A percentile compares a stretch with the other conserved stretches of the same genome.
Conservation (phyloP, 192 early-diverging fungal genomes). For the Umbelopsis ramanniana region DNA sequence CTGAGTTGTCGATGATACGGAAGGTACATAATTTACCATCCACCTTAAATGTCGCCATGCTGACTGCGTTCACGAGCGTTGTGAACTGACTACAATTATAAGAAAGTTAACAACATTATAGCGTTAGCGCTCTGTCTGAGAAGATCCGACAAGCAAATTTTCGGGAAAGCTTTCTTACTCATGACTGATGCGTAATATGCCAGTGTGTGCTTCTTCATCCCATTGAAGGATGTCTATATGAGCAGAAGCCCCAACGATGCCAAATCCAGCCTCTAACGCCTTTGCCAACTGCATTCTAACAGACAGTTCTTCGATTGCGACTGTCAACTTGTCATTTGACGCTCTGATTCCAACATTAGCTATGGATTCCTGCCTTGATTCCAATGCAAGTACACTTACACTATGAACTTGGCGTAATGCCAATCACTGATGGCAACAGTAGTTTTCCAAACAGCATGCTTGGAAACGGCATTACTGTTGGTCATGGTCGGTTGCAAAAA, state of each 20-base stretch:
- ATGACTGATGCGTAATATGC: conserved; percentile 36
- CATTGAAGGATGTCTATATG: conserved; percentile 39
- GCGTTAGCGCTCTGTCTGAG: neutral
- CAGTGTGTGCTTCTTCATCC: conserved; percentile 28
- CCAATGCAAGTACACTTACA: neutral
- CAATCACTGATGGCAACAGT: neutral
- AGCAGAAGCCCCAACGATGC: conserved; percentile 29
- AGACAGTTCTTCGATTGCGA: conserved; percentile 27
- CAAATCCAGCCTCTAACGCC: conserved; percentile 28
- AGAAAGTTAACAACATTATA: neutral
- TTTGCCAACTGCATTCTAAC: conserved; percentile 39
- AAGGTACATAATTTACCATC: conserved; percentile 28
- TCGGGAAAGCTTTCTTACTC: conserved; percentile 23
- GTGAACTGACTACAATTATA: conserved; percentile 27
- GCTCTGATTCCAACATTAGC: conserved; percentile 10
- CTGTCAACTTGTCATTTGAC: conserved; percentile 13
- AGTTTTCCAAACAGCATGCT: neutral
- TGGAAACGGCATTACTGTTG: neutral
- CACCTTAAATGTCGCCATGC: conserved; percentile 26
- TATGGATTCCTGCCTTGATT: neutral
- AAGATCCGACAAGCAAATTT: neutral
- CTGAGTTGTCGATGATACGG: conserved; percentile 30
- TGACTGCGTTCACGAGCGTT: conserved; percentile 31
- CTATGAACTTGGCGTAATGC: conserved; percentile 1
- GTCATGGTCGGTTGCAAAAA: neutral